Percentiles rank a stretch among this genome's conserved stretches.
These are phyloP conservation scores for Metschnikowia borealis DNA, from an alignment of 805 yeast genomes.

Conservation along the genomic window DNA sequence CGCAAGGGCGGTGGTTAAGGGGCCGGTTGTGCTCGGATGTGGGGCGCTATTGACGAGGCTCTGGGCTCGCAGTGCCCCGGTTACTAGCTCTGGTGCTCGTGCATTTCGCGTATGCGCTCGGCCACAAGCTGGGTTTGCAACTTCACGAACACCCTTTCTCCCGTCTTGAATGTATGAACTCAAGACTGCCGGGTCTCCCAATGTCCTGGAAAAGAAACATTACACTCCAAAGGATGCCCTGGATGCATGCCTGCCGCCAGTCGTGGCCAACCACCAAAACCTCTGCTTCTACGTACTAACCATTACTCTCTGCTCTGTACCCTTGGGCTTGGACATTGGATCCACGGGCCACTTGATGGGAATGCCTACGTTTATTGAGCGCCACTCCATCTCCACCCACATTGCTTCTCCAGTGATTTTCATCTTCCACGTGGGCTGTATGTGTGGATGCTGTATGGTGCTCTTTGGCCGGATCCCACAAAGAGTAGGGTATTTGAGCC, in stretches of 20 bases:
- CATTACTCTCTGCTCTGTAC: slow-evolving; percentile 9
- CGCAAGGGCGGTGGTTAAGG: too few species aligned
- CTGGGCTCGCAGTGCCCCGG: not conserved
- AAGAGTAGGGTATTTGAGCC: slow-evolving; percentile 5
- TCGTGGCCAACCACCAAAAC: not conserved
- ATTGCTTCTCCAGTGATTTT: slow-evolving; percentile 6
- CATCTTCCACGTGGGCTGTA: slow-evolving; percentile 9
- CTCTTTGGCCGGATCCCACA: not conserved
- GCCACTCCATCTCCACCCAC: slow-evolving; percentile 5
- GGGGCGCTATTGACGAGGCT: not conserved
- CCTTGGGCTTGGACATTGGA: slow-evolving; percentile 15
- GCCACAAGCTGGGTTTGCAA: slow-evolving; percentile 2
- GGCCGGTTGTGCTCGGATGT: too few species aligned
- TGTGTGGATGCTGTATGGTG: slow-evolving; percentile 7
- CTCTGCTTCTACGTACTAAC: slow-evolving; percentile 3
- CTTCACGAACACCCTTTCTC: not conserved
- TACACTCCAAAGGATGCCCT: too few species aligned
- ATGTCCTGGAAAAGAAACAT: not conserved
- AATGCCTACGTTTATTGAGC: slow-evolving; percentile 7
- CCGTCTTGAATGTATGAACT: not conserved
- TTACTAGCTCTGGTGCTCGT: not conserved
- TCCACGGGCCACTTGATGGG: slow-evolving; percentile 11
- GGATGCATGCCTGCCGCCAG: not conserved
- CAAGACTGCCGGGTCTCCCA: not conserved
- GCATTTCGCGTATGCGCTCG: slow-evolving; percentile 2